Conservation (phyloP, 2,329 filamentous ascomycete species). For the Remersonia thermophila region DNA sequence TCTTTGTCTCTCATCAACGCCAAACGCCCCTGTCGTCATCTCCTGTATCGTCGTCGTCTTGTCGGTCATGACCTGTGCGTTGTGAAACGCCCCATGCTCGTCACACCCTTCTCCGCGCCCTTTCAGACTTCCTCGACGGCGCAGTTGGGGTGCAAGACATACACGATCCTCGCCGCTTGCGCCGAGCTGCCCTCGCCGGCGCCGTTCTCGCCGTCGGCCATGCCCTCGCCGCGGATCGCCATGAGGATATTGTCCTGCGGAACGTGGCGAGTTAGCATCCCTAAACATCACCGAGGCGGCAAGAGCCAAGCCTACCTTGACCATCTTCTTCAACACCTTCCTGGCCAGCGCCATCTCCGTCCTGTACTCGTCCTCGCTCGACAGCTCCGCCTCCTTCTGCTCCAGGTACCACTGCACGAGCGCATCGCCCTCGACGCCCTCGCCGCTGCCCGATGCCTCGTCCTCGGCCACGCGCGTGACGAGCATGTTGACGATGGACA, state of each 20-base stretch:
- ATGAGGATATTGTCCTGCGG: constrained; percentile 78
- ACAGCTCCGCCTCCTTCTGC: constrained; percentile 72
- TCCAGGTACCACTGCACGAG: constrained; percentile 86
- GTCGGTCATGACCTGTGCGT: neutral
- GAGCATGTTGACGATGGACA: constrained; percentile 75
- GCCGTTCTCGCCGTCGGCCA: constrained; percentile 32
- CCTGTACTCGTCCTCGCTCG: constrained; percentile 70
- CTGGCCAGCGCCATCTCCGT: constrained; percentile 58
- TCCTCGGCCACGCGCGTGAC: constrained; percentile 76
- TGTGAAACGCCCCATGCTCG: no score
- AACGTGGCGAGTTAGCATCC: constrained; percentile 20
- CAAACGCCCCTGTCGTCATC: constrained; percentile 2
- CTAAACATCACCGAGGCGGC: neutral
- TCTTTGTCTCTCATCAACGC: no score
- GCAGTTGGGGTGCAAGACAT: constrained; percentile 90
- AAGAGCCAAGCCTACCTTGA: constrained; percentile 61
- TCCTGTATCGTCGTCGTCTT: neutral
- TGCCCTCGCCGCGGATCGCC: constrained; percentile 55
- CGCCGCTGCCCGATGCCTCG: constrained; percentile 55
- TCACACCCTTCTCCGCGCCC: neutral
- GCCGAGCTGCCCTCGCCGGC: constrained; percentile 33
- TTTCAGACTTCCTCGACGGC: constrained; percentile 57
- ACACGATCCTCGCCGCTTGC: constrained; percentile 43
- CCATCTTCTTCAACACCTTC: constrained; percentile 90
- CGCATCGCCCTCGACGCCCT: constrained; percentile 74